Percentiles rank a stretch among this genome's conserved stretches.
Conservation (phyloP, 441 rosid genomes). For the Bocquillonia castaneifolia region DNA sequence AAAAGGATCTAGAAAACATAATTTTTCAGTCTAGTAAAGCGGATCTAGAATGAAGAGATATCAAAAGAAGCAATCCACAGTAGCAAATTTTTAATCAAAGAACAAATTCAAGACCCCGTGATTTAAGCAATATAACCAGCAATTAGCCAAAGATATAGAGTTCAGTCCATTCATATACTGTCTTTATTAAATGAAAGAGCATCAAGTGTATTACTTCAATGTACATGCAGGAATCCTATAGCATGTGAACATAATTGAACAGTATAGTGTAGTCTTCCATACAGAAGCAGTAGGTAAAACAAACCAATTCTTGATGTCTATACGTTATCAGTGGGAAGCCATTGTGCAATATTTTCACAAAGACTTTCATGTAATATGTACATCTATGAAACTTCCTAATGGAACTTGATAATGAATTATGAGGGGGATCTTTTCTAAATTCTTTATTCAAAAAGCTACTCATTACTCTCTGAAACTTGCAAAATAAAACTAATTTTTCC, state of each 20-base stretch:
- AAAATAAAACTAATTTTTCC: background rate
- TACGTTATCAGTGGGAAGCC: background rate
- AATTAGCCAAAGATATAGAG: too few relatives aligned
- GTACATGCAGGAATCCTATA: background rate
- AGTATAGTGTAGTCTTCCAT: background rate
- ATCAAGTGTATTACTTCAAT: background rate
- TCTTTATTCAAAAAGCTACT: too few relatives aligned
- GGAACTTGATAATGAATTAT: background rate
- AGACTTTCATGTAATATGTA: background rate
- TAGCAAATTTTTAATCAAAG: background rate
- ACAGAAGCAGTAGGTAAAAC: background rate
- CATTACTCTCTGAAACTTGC: background rate
- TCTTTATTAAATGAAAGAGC: too few relatives aligned
- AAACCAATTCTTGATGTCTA: background rate
- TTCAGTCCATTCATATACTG: too few relatives aligned
- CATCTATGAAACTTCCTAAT: background rate
- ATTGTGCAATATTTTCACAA: background rate
- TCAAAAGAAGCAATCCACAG: background rate
- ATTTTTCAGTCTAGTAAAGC: background rate
- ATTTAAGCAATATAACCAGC: background rate
- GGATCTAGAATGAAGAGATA: background rate
- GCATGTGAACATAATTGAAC: background rate
- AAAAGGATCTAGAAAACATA: background rate
- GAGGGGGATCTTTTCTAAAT: background rate
- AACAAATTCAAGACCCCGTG: background rate